Evolutionary conservation across 2,329 filamentous ascomycete species (phyloP).

Genomic region (Sordariomycetes sp.): DNA sequence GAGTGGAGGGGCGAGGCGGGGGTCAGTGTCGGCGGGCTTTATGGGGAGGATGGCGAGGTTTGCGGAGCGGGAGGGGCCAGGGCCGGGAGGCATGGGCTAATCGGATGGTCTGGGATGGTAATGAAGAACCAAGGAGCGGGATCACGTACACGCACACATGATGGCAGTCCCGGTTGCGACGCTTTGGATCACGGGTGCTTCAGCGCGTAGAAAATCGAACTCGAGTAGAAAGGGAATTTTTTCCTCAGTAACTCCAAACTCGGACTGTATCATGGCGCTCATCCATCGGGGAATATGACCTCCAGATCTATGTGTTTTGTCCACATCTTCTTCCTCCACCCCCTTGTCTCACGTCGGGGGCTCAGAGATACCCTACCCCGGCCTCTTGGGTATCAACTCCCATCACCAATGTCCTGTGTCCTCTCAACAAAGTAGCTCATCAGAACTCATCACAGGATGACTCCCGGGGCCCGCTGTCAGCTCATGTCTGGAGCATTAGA

Average conservation of each 20-base stretch:
- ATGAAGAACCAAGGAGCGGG: not conserved
- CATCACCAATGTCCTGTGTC: not conserved
- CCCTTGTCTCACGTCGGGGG: not conserved
- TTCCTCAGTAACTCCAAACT: not conserved
- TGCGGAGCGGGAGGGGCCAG: constrained; percentile 1
- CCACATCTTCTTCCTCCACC: not conserved
- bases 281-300: not conserved
- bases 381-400: not conserved
- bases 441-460: not conserved
- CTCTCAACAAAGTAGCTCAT: not conserved
- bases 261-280: not conserved
- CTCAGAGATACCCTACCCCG: not conserved
- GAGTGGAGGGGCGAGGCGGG: not conserved
- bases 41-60: constrained; percentile 3
- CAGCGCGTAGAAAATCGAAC: not conserved
- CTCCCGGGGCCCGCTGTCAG: not conserved
- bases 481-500: not conserved
- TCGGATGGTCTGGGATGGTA: not conserved
- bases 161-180: not conserved
- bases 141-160: not conserved
- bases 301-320: not conserved
- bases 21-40: too few species aligned
- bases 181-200: not conserved
- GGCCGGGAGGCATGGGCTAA: not conserved
- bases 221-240: not conserved